Evolutionary conservation across 129 eudicot genomes (phyloP).

Genomic region (Kitagawia praeruptora): DNA sequence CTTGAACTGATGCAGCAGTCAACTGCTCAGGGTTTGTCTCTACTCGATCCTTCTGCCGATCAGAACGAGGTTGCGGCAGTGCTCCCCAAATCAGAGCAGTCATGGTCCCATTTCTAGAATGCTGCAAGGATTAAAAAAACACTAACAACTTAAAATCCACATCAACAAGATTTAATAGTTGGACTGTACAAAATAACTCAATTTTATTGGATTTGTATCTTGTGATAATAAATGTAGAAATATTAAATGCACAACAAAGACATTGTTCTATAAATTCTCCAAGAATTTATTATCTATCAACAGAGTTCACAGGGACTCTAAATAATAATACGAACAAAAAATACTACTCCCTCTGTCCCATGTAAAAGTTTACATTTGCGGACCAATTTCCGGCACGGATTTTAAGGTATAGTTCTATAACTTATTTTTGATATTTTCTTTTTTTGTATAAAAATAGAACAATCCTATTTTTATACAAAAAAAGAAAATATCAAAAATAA

Average conservation of each 20-base stretch:
- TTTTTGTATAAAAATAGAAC: too few species aligned
- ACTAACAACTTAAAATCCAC: not conserved
- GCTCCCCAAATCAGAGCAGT: conserved; percentile 98
- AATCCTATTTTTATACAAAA: too few species aligned
- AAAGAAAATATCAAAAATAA: too few species aligned
- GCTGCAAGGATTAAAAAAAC: conserved; percentile 30
- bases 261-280: not conserved
- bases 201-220: not conserved
- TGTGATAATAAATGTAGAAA: not conserved
- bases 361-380: too few species aligned
- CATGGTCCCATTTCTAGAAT: conserved; percentile 54
- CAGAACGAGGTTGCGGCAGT: conserved; percentile 89
- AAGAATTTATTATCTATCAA: not conserved
- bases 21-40: conserved; percentile 99
- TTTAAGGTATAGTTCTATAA: too few species aligned
- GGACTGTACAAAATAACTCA: not conserved
- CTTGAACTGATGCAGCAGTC: conserved; percentile 95
- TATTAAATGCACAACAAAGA: not conserved
- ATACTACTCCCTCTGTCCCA: too few species aligned
- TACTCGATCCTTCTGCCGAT: conserved; percentile 91
- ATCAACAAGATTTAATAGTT: not conserved
- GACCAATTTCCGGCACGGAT: too few species aligned
- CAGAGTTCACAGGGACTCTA: not conserved
- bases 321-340: not conserved
- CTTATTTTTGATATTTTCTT: too few species aligned